Percentiles rank a stretch among this genome's conserved stretches.
phyloP scores from a whole-genome alignment of 805 yeast genomes.

The Starmerella sp. region DNA sequence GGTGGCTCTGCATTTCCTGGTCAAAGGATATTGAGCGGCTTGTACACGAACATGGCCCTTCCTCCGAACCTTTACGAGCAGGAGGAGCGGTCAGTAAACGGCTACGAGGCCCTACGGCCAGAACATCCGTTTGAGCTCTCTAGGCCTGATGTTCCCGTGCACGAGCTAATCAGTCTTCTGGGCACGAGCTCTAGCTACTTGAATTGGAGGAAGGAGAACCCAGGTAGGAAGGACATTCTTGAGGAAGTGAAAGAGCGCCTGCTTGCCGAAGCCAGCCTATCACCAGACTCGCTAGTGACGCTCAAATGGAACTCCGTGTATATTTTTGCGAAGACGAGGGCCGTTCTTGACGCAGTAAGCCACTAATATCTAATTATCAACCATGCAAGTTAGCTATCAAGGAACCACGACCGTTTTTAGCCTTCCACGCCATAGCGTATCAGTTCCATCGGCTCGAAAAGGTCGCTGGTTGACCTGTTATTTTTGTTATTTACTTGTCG shows the following conservation, averaged over 20 bases:
- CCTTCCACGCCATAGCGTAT: no score
- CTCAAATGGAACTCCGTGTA: slow-evolving; percentile 40
- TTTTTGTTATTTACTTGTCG: neutral
- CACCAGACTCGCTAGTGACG: slow-evolving; percentile 35
- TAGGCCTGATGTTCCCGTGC: slow-evolving; percentile 29
- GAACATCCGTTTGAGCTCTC: slow-evolving; percentile 20
- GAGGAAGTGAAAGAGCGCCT: slow-evolving; percentile 40
- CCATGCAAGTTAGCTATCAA: no score
- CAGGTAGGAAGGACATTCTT: slow-evolving; percentile 36
- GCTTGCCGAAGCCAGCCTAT: slow-evolving; percentile 38
- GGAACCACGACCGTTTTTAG: no score
- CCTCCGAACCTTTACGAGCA: slow-evolving; percentile 38
- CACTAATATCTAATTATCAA: no score
- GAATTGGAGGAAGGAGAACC: slow-evolving; percentile 41
- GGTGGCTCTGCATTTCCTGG: slow-evolving; percentile 83
- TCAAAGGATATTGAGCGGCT: slow-evolving; percentile 39
- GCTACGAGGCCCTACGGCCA: slow-evolving; percentile 19
- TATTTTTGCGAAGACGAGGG: slow-evolving; percentile 9
- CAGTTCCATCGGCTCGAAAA: no score
- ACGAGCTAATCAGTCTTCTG: slow-evolving; percentile 42
- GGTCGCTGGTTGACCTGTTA: no score
- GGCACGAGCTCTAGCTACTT: slow-evolving; percentile 63
- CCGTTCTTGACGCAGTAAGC: no score
- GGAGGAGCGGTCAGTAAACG: slow-evolving; percentile 25
- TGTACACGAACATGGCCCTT: slow-evolving; percentile 36